These are phyloP conservation scores for Penicillium egyptiacum DNA, from an alignment of 495 filamentous ascomycete genomes.

Conservation along the genomic window DNA sequence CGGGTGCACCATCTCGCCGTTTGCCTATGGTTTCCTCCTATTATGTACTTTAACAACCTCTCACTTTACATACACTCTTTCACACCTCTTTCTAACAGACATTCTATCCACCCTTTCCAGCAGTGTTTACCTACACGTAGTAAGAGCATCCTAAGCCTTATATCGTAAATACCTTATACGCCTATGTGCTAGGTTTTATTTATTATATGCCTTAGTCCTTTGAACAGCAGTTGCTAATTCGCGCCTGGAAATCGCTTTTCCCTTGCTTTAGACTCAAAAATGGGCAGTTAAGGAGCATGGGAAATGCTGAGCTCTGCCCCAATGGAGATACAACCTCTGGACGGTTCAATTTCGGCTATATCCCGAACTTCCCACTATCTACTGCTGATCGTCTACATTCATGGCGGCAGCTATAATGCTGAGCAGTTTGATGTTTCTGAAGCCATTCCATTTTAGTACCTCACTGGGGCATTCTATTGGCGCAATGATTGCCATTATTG, in stretches of 20 bases:
- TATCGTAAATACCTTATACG: too few species aligned
- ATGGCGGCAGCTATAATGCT: background rate
- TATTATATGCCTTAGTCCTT: too few species aligned
- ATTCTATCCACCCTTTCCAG: too few species aligned
- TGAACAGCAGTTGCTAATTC: too few species aligned
- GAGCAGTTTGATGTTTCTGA: background rate
- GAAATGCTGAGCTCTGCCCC: background rate
- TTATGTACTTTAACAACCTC: background rate
- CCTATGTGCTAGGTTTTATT: too few species aligned
- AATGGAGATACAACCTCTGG: background rate
- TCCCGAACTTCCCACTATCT: background rate
- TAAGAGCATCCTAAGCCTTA: too few species aligned
- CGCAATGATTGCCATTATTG: background rate
- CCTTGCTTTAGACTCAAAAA: background rate
- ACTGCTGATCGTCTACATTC: background rate
- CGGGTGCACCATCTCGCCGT: slow-evolving; percentile 46
- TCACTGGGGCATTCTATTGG: background rate
- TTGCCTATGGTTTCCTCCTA: slow-evolving; percentile 46
- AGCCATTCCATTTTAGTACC: background rate
- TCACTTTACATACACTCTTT: background rate
- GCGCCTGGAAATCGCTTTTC: background rate
- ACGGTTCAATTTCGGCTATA: background rate
- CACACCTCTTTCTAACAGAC: too few species aligned
- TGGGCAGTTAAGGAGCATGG: background rate
- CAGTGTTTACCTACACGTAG: too few species aligned